A percentile compares a stretch with the other conserved stretches of the same genome.
phyloP scores from a whole-genome alignment of 805 yeast genomes.

The Helenozyma rhizophorensis region DNA sequence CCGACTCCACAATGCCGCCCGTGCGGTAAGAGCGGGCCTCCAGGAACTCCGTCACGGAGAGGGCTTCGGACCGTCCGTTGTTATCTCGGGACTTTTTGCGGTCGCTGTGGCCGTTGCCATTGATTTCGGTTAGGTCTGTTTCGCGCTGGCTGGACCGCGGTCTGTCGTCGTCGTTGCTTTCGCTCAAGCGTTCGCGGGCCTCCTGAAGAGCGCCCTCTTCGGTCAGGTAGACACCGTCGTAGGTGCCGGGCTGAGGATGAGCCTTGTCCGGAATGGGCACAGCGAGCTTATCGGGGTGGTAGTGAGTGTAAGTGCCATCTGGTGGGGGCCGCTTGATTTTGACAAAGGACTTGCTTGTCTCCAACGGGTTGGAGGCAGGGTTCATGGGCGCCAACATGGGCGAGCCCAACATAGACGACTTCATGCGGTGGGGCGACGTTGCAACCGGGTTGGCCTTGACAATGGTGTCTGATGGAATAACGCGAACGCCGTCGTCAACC shows the following conservation, averaged over 20 bases:
- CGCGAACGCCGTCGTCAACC: constrained; percentile 21
- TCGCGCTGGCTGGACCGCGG: not conserved
- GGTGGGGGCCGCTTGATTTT: constrained; percentile 58
- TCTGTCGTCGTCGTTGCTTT: not conserved
- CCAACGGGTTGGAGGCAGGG: constrained; percentile 66
- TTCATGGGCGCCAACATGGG: constrained; percentile 31
- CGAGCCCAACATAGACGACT: constrained; percentile 8
- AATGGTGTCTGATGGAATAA: constrained; percentile 3
- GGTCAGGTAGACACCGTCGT: constrained; percentile 39
- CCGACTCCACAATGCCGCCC: constrained; percentile 73
- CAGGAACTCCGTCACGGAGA: constrained; percentile 20
- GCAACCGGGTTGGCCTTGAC: constrained; percentile 5
- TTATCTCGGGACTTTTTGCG: not conserved
- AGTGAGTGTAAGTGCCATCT: not conserved
- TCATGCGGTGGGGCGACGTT: constrained; percentile 10
- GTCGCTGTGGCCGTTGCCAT: not conserved
- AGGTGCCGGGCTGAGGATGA: constrained; percentile 10
- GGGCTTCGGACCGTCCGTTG: constrained; percentile 1
- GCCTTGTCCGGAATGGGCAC: constrained; percentile 4
- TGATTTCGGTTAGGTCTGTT: constrained; percentile 6
- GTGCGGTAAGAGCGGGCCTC: constrained; percentile 41
- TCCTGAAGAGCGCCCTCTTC: constrained; percentile 41
- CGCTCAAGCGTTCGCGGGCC: constrained; percentile 11
- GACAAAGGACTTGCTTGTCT: constrained; percentile 60
- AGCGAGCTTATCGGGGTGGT: too few species aligned